These are phyloP conservation scores for Senna siamea DNA, from an alignment of 306 rosid genomes.

Conservation along the genomic window DNA sequence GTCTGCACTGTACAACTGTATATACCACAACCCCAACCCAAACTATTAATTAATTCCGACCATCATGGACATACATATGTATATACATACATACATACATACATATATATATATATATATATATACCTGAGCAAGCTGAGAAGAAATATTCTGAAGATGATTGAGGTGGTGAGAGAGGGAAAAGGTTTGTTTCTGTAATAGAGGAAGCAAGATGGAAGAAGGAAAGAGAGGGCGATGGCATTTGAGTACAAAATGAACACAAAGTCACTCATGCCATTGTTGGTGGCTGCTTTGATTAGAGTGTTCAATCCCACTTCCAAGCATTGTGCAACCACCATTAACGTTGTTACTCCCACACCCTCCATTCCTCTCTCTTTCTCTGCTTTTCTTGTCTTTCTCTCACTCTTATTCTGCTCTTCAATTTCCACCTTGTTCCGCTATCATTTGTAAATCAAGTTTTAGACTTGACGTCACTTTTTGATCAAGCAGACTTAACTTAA, in stretches of 20 bases:
- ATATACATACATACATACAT: too few relatives aligned
- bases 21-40: too few relatives aligned
- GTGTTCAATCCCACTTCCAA: slow-evolving; percentile 48
- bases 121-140: slow-evolving; percentile 43
- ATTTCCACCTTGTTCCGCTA: too few relatives aligned
- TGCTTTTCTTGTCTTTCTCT: not conserved
- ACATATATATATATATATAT: too few relatives aligned
- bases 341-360: slow-evolving; percentile 31
- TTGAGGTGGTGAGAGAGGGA: slow-evolving; percentile 31
- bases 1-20: too few relatives aligned
- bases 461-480: too few relatives aligned
- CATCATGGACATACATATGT: too few relatives aligned
- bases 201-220: slow-evolving; percentile 40
- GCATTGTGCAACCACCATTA: slow-evolving; percentile 40
- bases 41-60: too few relatives aligned
- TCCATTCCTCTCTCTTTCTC: slow-evolving; percentile 17
- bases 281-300: slow-evolving; percentile 39
- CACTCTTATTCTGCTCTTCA: not conserved
- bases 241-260: slow-evolving; percentile 48
- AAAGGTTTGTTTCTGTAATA: slow-evolving; percentile 45
- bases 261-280: slow-evolving; percentile 46
- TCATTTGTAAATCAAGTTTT: too few relatives aligned
- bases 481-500: too few relatives aligned
- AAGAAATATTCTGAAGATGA: slow-evolving; percentile 39
- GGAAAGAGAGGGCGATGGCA: slow-evolving; percentile 41